Base-by-base conservation (phyloP, 2,329 filamentous ascomycete species). In the Tolypocladium tundrense region DNA sequence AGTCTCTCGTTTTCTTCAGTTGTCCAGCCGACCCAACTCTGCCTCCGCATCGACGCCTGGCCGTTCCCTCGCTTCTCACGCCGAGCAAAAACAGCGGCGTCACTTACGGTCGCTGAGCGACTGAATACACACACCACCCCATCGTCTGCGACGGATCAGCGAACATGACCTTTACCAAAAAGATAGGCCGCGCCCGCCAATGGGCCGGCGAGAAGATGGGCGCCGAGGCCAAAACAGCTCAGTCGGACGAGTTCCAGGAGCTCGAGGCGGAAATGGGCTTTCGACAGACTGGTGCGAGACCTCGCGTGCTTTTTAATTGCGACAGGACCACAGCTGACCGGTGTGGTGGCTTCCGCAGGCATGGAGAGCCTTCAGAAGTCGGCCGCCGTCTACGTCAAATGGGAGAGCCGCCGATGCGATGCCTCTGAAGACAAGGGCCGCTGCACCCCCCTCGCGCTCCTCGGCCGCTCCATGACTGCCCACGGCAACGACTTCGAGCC, bases 181-280 rank as follows among this genome's bases (percentile, higher is more conserved):
- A 95, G 72, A 85, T 97, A 71, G 93, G 92, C 76, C 88, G 93
- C 69, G 87, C 96, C 79, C 95, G 93, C 79, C 93, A 97, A 87
- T 97, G 93, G 93, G 91, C 92, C 42, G 91, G 91, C 65, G 93
- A 97, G 77, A 90, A 92, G 76, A 96, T 97, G 90, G 93, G 93
- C 66, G 85, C 84, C 63, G 92, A 97, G 75, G 83, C 87, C 75
- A 94, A 91, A 77, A 97, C 93, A 11, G 85, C 81, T 70, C 85
- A 91, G 62, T 88, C 90, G 0, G 91, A 97, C 56, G 88, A 97
- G 68, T 97, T 97, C 82, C 95, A 90, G 76, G 83, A 84, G 60
- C 77, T 97, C 66, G 92, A 97, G 75, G 79, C 84, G 57, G 93
- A 97, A 75, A 97, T 97, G 91, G 81, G 83, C 59, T 79, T 96